phyloP scores from a whole-genome alignment of 129 eudicot species.

The sunflower (Helianthus annuus) region DNA sequence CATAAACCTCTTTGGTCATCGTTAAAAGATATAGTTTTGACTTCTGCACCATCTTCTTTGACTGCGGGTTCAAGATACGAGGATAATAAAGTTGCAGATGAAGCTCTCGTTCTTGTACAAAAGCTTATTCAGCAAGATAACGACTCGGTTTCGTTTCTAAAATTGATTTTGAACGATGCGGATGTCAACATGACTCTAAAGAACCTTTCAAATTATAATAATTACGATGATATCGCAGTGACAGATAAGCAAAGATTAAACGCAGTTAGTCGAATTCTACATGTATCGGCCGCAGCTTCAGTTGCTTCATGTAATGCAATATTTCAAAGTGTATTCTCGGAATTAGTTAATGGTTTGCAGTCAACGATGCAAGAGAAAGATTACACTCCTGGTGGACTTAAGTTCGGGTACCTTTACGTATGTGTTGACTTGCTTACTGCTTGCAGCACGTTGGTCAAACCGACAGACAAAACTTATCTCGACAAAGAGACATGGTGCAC shows the following conservation, averaged over 20 bases:
- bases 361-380: constrained; percentile 35
- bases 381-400: constrained; percentile 30
- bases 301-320: constrained; percentile 58
- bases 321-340: constrained; percentile 57
- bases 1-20: constrained; percentile 65
- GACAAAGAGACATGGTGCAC: constrained; percentile 58
- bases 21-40: constrained; percentile 58
- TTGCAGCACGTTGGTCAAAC: constrained; percentile 56
- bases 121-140: constrained; percentile 50
- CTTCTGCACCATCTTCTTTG: constrained; percentile 39
- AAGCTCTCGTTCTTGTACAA: constrained; percentile 71
- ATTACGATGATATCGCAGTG: constrained; percentile 33
- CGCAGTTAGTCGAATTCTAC: constrained; percentile 63
- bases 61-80: constrained; percentile 39
- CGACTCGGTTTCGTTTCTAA: constrained; percentile 36
- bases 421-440: constrained; percentile 76
- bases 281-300: constrained; percentile 59
- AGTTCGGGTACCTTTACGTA: constrained; percentile 60
- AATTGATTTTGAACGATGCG: constrained; percentile 58
- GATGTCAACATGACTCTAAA: constrained; percentile 51
- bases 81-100: constrained; percentile 55
- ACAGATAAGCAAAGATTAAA: constrained; percentile 57
- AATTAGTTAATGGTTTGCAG: constrained; percentile 47
- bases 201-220: constrained; percentile 31
- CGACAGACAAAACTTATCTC: constrained; percentile 19